Base-by-base conservation (phyloP, 768 basidiomycete species). In the Lactifluus subvellereus region DNA sequence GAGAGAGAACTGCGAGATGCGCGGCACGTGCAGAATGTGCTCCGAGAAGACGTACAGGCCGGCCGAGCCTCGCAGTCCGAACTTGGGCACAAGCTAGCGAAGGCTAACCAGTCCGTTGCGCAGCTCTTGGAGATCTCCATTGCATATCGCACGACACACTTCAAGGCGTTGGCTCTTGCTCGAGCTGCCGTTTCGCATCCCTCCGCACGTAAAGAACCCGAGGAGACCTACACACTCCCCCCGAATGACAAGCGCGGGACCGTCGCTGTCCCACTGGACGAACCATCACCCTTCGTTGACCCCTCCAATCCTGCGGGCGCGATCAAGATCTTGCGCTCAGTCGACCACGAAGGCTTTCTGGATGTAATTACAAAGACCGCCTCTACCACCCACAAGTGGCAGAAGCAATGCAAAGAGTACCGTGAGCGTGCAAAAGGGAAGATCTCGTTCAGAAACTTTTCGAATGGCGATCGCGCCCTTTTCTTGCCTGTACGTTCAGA, bases 321-420 rank as follows among this genome's bases (percentile, higher is more conserved):
- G 1, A 73, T 94, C 40, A 88, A 91, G 50, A 75, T 79, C 6
- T 74, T 94, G 16, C 79, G 89, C 49, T 80, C 81, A 20, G 90
- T 91, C 70, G 91, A 93, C 70, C 86, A 94, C 67, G 89, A 90
- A 66, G 80, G 83, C 67, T 94, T 97, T 73, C 74, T 90, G 53
- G 94, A 96, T 55, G 85, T 85, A 0, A 83, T 97, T 40, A 76
- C 80, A 57, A 91, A 92, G 72, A 84, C 87, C 4, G 88, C 87
- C 18, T 82, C 88, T 11, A 89, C 90, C 16, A 88, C 94, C 61
- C 87, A 91, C 60, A 96, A 96, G 72, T 98, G 94, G 93, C 91
- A 94, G 76, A 97, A 94, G 71, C 93, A 94, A 71, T 95, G 92
- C 76, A 95, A 94, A 70, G 87, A 91, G 66, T 98, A 98, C 63